Conservation (phyloP, 2,329 filamentous ascomycete species). For the Drechslerella coelobrocha region DNA sequence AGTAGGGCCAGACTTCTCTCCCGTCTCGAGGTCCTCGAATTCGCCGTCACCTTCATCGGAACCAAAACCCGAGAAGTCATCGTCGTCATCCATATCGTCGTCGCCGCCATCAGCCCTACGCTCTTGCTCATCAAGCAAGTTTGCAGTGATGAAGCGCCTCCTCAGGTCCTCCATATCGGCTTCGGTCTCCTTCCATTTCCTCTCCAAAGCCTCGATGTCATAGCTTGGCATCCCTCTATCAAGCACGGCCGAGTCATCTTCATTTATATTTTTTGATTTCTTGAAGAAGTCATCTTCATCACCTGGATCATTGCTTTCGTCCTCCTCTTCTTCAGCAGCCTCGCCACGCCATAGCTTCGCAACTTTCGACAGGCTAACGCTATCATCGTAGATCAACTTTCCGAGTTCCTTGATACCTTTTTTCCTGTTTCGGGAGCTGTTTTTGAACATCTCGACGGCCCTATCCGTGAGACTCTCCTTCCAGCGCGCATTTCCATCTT, state of each 20-base stretch:
- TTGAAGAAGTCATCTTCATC: slow-evolving; percentile 70
- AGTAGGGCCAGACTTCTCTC: slow-evolving; percentile 63
- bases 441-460: slow-evolving; percentile 60
- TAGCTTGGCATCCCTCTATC: slow-evolving; percentile 74
- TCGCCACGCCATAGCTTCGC: slow-evolving; percentile 81
- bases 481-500: slow-evolving; percentile 70
- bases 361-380: slow-evolving; percentile 75
- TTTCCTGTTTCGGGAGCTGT: slow-evolving; percentile 27
- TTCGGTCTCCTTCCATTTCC: slow-evolving; percentile 78
- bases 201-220: slow-evolving; percentile 79
- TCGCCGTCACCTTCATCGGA: slow-evolving; percentile 76
- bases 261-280: slow-evolving; percentile 69
- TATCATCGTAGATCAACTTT: slow-evolving; percentile 85
- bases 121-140: slow-evolving; percentile 67
- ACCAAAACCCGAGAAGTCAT: slow-evolving; percentile 59
- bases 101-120: slow-evolving; percentile 60
- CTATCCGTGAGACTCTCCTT: slow-evolving; percentile 83
- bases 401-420: slow-evolving; percentile 70
- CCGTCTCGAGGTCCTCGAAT: slow-evolving; percentile 85
- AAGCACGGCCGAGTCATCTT: slow-evolving; percentile 70
- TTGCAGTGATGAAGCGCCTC: slow-evolving; percentile 75
- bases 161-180: slow-evolving; percentile 78
- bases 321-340: slow-evolving; percentile 63
- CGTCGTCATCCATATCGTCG: slow-evolving; percentile 59
- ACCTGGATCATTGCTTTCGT: slow-evolving; percentile 67